Base-by-base conservation (phyloP, 192 early-diverging fungal genomes). In the Cetraspora pellucida region DNA sequence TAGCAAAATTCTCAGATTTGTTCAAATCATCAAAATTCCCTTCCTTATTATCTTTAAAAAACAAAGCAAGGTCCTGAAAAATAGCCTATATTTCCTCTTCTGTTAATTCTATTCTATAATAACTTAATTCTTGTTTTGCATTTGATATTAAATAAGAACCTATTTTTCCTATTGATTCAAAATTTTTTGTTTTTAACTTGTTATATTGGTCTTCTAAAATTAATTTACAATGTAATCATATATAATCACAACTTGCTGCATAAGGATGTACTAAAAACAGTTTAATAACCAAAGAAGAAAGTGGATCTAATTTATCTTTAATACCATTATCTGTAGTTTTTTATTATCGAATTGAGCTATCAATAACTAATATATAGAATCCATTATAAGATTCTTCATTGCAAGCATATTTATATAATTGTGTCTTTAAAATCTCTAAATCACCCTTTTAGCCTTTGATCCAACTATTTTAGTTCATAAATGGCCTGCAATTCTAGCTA, bases 231-330 rank as follows among this genome's bases (percentile, higher is more conserved):
- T 16, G 1, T 49, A 46, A 69, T 21, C 46, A 69, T 49, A 69
- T 25, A 27, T 21, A 23, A 49, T 69, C 46, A 31, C 46, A 69
- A 49, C 25, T 69, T 21, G 66, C 66, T 23, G 46, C 43, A 69
- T 69, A 10, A 49, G 66, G 46, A 27, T 6, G 25, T 10, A 69
- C 23, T 23, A 21, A 69, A 49, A 69, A 69, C 7, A 69, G 17
- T 28, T 69, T 69, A 28, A 69, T 46, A 23, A 46, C 46, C 13
- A 69, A 21, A 50, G 1, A 1, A 11, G 44, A 49, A 69, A 69
- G 66, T 21, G 11, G 6, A 49, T 0, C 21, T 25, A n/a, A 21
- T 23, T 69, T 44, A 1, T 37, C 2, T 11, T 64, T 57, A 17
- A 5, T 57, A n/a, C 55, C 55, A 57, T 57, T 19, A 5, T 19